These are phyloP conservation scores for Paramecium tetraurelia DNA, from an alignment of 73 alveolate genomes.

Conservation along the genomic window DNA sequence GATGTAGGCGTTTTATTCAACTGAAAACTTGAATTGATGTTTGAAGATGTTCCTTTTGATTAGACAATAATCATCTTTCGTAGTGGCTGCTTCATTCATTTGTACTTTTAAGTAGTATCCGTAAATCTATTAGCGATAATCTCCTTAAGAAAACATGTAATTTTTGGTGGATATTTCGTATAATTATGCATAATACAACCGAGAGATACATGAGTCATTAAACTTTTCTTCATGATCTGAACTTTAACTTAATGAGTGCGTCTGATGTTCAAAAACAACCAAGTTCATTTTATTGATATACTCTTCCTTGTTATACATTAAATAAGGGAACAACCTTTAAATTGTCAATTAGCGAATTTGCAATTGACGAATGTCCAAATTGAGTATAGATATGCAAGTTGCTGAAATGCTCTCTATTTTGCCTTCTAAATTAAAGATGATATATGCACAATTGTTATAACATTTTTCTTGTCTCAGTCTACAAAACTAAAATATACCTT, in stretches of 20 bases:
- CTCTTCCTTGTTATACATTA: neutral
- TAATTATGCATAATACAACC: neutral
- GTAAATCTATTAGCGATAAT: neutral
- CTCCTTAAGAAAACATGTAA: neutral
- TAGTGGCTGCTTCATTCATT: neutral
- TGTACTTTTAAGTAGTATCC: neutral
- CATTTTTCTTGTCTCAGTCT: neutral
- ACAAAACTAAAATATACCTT: neutral
- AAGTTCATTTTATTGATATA: neutral
- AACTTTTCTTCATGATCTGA: neutral
- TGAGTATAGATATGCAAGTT: neutral
- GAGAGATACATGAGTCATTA: neutral
- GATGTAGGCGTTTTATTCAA: neutral
- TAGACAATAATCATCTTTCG: neutral
- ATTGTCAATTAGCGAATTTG: neutral
- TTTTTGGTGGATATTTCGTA: neutral
- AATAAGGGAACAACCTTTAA: neutral
- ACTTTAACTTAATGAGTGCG: neutral
- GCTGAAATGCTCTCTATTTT: neutral
- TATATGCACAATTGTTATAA: neutral
- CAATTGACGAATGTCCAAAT: neutral
- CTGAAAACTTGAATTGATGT: neutral
- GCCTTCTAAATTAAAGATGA: neutral
- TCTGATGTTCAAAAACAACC: neutral
- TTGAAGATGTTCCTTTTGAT: neutral